phyloP scores from a whole-genome alignment of 2,329 filamentous ascomycete species.

The Colletotrichum abscissum region DNA sequence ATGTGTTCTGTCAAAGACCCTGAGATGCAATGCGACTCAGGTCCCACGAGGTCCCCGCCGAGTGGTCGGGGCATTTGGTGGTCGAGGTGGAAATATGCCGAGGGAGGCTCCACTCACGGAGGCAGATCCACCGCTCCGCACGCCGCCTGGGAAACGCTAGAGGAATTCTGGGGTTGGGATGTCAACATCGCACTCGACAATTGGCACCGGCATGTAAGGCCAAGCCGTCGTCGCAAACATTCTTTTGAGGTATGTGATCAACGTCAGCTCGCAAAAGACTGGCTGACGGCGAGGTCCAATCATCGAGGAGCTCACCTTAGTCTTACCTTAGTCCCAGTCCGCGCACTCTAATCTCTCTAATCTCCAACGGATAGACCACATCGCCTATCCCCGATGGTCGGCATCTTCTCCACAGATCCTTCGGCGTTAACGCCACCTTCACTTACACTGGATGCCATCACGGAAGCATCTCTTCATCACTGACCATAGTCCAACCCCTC shows the following conservation, averaged over 20 bases:
- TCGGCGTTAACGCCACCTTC: conserved; percentile 18
- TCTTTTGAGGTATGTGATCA: neutral
- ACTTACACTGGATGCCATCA: neutral
- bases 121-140: conserved; percentile 5
- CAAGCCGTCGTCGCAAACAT: neutral
- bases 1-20: conserved; percentile 15
- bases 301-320: neutral
- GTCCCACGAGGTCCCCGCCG: conserved; percentile 27
- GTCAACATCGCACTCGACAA: neutral
- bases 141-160: neutral
- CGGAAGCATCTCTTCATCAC: neutral
- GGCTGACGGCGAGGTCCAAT: neutral
- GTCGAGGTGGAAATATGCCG: conserved; percentile 26
- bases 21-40: conserved; percentile 29
- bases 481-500: neutral
- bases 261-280: neutral
- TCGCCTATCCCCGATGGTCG: conserved; percentile 31
- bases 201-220: no score
- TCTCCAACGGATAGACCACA: conserved; percentile 14
- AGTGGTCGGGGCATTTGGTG: conserved; percentile 21
- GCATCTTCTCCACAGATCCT: neutral
- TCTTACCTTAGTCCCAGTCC: neutral
- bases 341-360: conserved; percentile 2
- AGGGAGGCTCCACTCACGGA: conserved; percentile 27
- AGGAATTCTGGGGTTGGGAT: conserved; percentile 13